Evolutionary conservation across 805 yeast species (phyloP).

Genomic region (Clavispora phyllophila): DNA sequence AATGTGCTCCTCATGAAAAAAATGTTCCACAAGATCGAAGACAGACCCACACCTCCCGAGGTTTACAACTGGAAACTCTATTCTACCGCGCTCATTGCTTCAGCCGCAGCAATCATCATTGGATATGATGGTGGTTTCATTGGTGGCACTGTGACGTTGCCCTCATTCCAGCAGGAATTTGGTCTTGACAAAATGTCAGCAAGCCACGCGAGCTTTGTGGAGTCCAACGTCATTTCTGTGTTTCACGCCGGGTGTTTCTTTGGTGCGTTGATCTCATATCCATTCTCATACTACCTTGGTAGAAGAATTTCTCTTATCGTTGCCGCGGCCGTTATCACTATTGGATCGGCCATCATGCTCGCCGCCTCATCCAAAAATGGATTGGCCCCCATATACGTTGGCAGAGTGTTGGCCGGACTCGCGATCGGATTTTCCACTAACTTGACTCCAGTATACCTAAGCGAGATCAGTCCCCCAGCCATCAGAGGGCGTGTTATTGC

Average conservation of each 20-base stretch:
- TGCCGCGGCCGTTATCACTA: constrained; percentile 28
- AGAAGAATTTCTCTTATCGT: constrained; percentile 26
- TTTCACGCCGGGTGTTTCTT: constrained; percentile 39
- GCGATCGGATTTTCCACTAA: constrained; percentile 34
- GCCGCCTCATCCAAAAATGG: constrained; percentile 24
- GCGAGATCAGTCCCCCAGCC: constrained; percentile 34
- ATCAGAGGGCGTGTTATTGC: constrained; percentile 29
- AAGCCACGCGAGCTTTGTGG: constrained; percentile 17
- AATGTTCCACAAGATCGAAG: constrained; percentile 31
- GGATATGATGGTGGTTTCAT: constrained; percentile 40
- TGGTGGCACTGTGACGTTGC: constrained; percentile 35
- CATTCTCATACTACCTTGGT: constrained; percentile 30
- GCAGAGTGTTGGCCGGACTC: constrained; percentile 32
- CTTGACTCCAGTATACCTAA: constrained; percentile 32
- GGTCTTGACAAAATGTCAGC: constrained; percentile 21
- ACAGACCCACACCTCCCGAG: constrained; percentile 34
- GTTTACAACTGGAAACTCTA: constrained; percentile 33
- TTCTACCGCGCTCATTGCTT: constrained; percentile 32
- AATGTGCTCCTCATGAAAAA: constrained; percentile 12
- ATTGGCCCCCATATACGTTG: constrained; percentile 34
- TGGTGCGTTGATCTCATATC: constrained; percentile 35
- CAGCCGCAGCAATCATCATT: constrained; percentile 36
- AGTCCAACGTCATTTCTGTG: constrained; percentile 34
- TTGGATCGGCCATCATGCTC: constrained; percentile 35
- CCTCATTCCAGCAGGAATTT: constrained; percentile 29